Conservation (phyloP, 2,329 filamentous ascomycete species). For the Cladosporium cucumerinum region DNA sequence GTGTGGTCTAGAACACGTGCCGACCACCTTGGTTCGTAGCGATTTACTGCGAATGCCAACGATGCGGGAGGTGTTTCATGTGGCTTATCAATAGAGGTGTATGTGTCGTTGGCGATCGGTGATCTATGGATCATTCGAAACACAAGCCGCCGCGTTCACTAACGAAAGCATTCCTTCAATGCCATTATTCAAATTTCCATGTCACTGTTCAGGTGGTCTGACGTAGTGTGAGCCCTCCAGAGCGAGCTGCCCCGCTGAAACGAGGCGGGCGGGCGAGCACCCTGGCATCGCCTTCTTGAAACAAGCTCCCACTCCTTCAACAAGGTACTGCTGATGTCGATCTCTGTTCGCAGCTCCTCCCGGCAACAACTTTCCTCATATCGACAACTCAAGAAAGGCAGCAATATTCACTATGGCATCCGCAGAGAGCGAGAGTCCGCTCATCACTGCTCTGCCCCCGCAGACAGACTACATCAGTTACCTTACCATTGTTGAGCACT, state of each 20-base stretch:
- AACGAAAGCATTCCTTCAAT: not conserved
- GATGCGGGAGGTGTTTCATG: not conserved
- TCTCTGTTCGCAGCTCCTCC: not conserved
- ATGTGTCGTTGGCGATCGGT: not conserved
- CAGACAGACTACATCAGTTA: conserved; percentile 70
- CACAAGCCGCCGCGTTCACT: not conserved
- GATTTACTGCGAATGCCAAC: not conserved
- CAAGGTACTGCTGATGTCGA: not conserved
- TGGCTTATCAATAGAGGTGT: not conserved
- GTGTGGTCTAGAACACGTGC: not conserved
- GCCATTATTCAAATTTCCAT: not conserved
- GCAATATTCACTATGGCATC: not conserved
- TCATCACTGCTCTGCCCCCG: conserved; percentile 58
- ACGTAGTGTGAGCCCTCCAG: not conserved
- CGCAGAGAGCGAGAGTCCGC: conserved; percentile 43
- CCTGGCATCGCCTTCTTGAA: not conserved
- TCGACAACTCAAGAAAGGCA: not conserved
- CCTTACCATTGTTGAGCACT: conserved; percentile 72
- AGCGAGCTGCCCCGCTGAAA: conserved; percentile 1
- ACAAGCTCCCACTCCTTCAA: not conserved
- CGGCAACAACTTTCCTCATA: not conserved
- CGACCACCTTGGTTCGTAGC: not conserved
- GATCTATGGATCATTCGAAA: not conserved
- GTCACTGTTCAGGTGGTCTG: not conserved
- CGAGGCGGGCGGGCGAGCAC: not conserved